phyloP scores from a whole-genome alignment of 208 protist genomes.

The Acanthamoeba sp. region DNA sequence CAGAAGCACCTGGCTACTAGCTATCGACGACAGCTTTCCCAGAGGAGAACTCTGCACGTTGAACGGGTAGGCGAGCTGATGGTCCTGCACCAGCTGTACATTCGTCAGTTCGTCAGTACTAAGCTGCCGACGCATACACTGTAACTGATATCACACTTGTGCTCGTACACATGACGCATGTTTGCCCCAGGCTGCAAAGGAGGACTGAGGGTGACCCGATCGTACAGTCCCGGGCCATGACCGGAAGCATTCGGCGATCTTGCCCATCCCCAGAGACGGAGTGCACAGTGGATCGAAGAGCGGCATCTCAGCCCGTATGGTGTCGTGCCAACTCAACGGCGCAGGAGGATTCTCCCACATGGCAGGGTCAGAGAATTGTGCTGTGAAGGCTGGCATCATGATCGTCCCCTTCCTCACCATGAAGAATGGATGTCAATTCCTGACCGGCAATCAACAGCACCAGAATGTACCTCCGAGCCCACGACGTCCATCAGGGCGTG shows the following conservation, averaged over 20 bases:
- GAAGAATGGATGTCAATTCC: background rate
- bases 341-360: background rate
- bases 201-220: slow-evolving; percentile 20
- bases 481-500: slow-evolving; percentile 26
- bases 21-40: background rate
- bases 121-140: background rate
- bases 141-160: background rate
- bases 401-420: slow-evolving; percentile 2
- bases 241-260: slow-evolving; percentile 17
- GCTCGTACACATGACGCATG: background rate
- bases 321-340: background rate
- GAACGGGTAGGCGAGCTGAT: background rate
- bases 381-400: slow-evolving; percentile 3
- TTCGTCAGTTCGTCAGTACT: too few species aligned
- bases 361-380: background rate
- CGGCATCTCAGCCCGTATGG: slow-evolving; percentile 7
- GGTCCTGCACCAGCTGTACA: slow-evolving; percentile 24
- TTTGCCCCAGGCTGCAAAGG: slow-evolving; percentile 31
- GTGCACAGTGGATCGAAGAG: slow-evolving; percentile 1
- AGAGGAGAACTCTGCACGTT: background rate
- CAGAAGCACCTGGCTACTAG: background rate
- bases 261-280: background rate
- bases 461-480: background rate
- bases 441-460: background rate
- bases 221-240: background rate